Base-by-base conservation (phyloP, 106 monocot species). In the Phalaenopsis equestris region DNA sequence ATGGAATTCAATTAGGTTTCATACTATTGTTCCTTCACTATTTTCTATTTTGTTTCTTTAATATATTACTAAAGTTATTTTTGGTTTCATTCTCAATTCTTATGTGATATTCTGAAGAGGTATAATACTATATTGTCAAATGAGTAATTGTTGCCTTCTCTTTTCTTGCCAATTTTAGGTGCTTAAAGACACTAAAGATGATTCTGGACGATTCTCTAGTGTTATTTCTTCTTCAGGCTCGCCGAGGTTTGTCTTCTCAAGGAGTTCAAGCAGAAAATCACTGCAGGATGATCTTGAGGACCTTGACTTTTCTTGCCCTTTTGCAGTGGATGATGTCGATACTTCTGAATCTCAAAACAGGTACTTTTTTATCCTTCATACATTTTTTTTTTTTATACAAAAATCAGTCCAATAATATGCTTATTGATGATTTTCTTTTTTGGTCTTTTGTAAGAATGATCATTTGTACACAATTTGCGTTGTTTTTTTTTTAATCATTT, bases 241-340 rank as follows among this genome's bases (percentile, higher is more conserved):
- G 7, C 98, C 92, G 45, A 64, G 87, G 15, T 77, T 88, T 79
- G 88, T 84, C 39, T 84, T 92, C 48, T 92, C 94, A 23, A 95
- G 94, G 81, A 95, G 92, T 84, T 95, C 94, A 0, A 95, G 94
- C 80, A 90, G 88, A 82, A 80, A 92, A 73, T 95, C 92, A 10
- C 80, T 88, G 55, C 89, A 85, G 80, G 98, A 99, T 80, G 91
- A 95, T 84, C 87, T 86, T 77, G 99, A 99, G 52, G 95, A 94
- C 77, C 46, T 81, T 30, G 96, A 88, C 72, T 87, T 89, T 47
- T 89, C 83, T 75, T 94, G 82, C 65, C 95, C 91, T 46, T 99
- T 99, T 89, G 95, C 90, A 57, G 91, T 99, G 42, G 99, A 99
- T 84, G 93, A 99, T 80, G 85, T 99, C 78, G 94, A 92, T 86